Percentiles rank a stretch among this genome's conserved stretches.
phyloP scores from a whole-genome alignment of 2,329 filamentous ascomycete species.

The Xylaria sp. region DNA sequence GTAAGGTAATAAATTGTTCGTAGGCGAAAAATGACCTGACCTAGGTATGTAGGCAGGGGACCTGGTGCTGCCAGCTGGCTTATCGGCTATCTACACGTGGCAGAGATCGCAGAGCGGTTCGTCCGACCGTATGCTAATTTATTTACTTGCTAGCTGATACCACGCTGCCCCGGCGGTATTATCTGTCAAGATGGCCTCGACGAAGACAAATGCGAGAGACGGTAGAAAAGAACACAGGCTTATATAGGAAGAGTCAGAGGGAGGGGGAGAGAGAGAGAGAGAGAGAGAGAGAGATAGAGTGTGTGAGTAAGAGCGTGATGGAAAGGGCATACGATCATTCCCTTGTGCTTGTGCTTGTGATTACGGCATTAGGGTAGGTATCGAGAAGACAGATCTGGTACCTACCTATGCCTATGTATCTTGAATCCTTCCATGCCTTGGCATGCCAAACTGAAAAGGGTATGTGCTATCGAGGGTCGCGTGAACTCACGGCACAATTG shows the following conservation, averaged over 20 bases:
- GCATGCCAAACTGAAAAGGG: background rate
- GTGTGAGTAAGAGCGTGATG: too few species aligned
- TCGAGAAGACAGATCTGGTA: background rate
- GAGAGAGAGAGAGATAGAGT: too few species aligned
- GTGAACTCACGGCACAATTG: background rate
- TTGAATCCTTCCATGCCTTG: background rate
- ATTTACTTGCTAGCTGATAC: too few species aligned
- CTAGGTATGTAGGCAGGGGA: background rate
- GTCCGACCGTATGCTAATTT: background rate
- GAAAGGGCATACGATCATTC: background rate
- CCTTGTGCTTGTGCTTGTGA: background rate
- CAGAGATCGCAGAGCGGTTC: background rate
- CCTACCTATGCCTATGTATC: too few species aligned
- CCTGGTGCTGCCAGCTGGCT: slow-evolving; percentile 31
- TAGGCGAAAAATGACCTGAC: slow-evolving; percentile 12
- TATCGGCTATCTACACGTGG: slow-evolving; percentile 30
- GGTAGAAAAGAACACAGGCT: too few species aligned
- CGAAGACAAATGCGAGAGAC: too few species aligned
- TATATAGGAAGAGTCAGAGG: too few species aligned
- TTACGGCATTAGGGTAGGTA: background rate
- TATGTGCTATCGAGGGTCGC: background rate
- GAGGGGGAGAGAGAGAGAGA: too few species aligned
- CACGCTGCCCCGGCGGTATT: too few species aligned
- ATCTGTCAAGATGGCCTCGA: too few species aligned
- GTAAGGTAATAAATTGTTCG: slow-evolving; percentile 14